Conservation (phyloP, 768 basidiomycete genomes). For the Termitomyces sp. region DNA sequence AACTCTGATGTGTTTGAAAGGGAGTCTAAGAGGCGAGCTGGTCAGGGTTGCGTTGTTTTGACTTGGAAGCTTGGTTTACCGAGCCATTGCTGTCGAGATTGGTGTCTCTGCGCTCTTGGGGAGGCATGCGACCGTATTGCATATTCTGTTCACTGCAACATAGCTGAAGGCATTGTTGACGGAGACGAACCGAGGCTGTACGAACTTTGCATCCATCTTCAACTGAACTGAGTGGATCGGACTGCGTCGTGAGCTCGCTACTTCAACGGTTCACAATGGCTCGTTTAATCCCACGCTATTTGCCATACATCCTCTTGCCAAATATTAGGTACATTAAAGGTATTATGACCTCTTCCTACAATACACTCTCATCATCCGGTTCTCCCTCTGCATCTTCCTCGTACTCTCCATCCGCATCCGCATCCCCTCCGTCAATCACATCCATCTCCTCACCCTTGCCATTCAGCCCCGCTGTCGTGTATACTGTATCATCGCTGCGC, state of each 20-base stretch:
- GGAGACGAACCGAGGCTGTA: conserved; percentile 20
- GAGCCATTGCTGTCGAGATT: conserved; percentile 54
- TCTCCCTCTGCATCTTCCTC: conserved; percentile 41
- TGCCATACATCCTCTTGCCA: conserved; percentile 17
- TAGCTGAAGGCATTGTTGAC: conserved; percentile 15
- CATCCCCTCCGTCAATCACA: conserved; percentile 14
- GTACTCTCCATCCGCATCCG: conserved; percentile 30
- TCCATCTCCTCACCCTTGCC: background rate
- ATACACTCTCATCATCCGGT: conserved; percentile 26
- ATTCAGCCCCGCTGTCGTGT: conserved; percentile 21
- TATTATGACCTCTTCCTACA: conserved; percentile 14
- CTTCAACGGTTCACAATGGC: conserved; percentile 21
- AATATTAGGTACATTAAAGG: conserved; percentile 15
- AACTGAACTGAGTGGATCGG: conserved; percentile 26
- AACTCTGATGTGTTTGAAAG: conserved; percentile 51
- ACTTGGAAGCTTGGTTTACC: conserved; percentile 33
- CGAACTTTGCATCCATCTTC: conserved; percentile 37
- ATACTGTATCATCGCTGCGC: conserved; percentile 20
- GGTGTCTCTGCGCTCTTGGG: conserved; percentile 46
- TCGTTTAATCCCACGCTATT: conserved; percentile 23
- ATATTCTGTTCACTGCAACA: conserved; percentile 48
- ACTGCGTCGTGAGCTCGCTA: conserved; percentile 11
- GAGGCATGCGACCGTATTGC: conserved; percentile 55
- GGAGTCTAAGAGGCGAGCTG: conserved; percentile 33
- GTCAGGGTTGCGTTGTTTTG: conserved; percentile 21